Evolutionary conservation across 371 early-diverging fungal genomes (phyloP).

Genomic region (Mortierella sp.): DNA sequence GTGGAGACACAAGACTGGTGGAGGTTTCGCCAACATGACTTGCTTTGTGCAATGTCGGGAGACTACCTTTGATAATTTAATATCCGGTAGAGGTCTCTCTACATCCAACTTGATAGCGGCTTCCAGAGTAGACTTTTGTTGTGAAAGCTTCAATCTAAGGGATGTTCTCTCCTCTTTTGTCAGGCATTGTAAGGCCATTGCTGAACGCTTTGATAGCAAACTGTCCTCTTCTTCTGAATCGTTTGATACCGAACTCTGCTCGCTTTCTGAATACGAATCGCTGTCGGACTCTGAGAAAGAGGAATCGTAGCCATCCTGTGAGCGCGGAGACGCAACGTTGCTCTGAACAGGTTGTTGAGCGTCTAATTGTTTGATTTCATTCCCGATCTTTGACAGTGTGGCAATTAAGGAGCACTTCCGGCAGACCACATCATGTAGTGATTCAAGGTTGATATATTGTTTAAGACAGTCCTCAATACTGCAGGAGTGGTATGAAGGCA

Average conservation of each 20-base stretch:
- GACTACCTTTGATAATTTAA: slow-evolving; percentile 52
- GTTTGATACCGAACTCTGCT: not conserved
- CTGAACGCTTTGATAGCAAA: not conserved
- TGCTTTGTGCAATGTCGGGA: slow-evolving; percentile 71
- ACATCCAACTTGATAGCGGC: slow-evolving; percentile 51
- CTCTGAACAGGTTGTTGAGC: not conserved
- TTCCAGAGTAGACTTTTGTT: slow-evolving; percentile 25
- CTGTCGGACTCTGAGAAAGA: not conserved
- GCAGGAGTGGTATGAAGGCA: slow-evolving; percentile 70
- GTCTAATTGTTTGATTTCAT: slow-evolving; percentile 55
- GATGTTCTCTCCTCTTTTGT: slow-evolving; percentile 12
- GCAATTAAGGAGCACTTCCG: slow-evolving; percentile 77
- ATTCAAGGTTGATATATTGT: slow-evolving; percentile 78
- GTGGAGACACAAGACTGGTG: slow-evolving; percentile 79
- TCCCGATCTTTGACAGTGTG: slow-evolving; percentile 65
- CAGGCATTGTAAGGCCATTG: not conserved
- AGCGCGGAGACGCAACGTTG: not conserved
- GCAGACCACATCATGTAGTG: slow-evolving; percentile 80
- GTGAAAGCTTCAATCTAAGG: slow-evolving; percentile 20
- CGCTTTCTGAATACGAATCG: slow-evolving; percentile 19
- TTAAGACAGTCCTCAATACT: slow-evolving; percentile 73
- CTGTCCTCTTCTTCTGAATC: slow-evolving; percentile 16
- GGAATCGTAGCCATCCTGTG: slow-evolving; percentile 12
- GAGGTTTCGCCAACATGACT: slow-evolving; percentile 70
- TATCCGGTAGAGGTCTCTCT: slow-evolving; percentile 36